These are phyloP conservation scores for Leccinum fibrillosum DNA, from an alignment of 768 basidiomycete genomes.

Conservation along the genomic window DNA sequence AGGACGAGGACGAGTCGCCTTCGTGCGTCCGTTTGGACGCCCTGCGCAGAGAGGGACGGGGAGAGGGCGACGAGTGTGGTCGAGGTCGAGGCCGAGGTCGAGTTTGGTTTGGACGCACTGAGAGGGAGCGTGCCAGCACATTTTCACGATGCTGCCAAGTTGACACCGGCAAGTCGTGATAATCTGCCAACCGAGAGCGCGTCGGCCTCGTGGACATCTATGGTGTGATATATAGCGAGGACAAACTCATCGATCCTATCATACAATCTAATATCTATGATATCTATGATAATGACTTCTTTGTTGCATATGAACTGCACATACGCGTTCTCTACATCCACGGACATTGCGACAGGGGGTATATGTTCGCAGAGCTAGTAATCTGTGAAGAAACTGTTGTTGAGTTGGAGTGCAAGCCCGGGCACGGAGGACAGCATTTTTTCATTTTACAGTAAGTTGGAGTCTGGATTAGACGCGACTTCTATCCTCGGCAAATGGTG, in stretches of 20 bases:
- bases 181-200: not conserved
- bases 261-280: too few species aligned
- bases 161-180: not conserved
- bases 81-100: too few species aligned
- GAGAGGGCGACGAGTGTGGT: too few species aligned
- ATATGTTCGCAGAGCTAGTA: not conserved
- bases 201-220: not conserved
- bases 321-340: not conserved
- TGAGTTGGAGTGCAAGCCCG: not conserved
- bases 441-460: not conserved
- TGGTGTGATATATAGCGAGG: not conserved
- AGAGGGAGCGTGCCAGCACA: too few species aligned
- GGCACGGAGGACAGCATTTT: too few species aligned
- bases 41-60: too few species aligned
- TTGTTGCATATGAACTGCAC: not conserved
- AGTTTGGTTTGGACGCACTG: too few species aligned
- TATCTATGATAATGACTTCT: not conserved
- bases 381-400: not conserved
- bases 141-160: too few species aligned
- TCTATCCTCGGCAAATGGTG: not conserved
- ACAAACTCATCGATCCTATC: not conserved
- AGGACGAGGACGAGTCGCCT: too few species aligned
- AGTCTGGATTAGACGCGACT: not conserved
- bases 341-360: not conserved
- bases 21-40: too few species aligned